Evolutionary conservation across 2,329 filamentous ascomycete species (phyloP).

Genomic region (Tolypocladium endophyticum): DNA sequence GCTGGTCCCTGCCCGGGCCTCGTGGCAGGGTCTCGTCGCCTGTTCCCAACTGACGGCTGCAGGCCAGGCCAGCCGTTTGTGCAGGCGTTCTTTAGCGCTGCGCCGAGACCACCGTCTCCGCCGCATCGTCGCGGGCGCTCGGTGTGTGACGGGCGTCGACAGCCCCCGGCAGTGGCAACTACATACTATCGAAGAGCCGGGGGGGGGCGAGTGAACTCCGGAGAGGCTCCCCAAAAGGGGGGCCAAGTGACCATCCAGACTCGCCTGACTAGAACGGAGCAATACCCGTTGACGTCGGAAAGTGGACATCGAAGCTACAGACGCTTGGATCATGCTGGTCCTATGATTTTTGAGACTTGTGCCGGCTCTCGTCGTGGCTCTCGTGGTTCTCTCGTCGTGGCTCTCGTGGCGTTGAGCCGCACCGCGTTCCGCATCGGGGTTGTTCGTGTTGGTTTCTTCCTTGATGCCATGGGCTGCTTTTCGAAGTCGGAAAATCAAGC

Average conservation of each 20-base stretch:
- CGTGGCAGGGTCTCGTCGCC: not conserved
- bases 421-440: not conserved
- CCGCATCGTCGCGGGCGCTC: not conserved
- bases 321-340: not conserved
- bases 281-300: not conserved
- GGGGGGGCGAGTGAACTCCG: not conserved
- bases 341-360: not conserved
- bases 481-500: not conserved
- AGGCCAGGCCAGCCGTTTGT: constrained; percentile 1
- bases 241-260: not conserved
- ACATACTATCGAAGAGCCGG: not conserved
- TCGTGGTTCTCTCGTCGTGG: no score
- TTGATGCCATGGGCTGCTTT: not conserved
- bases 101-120: not conserved
- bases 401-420: not conserved
- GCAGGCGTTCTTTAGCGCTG: constrained; percentile 3
- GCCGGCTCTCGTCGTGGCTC: no score
- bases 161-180: not conserved
- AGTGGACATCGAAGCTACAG: not conserved
- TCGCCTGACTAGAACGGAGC: not conserved
- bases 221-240: not conserved
- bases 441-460: no score
- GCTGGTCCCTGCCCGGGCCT: not conserved
- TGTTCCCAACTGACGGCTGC: not conserved
- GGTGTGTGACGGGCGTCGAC: not conserved